phyloP scores from a whole-genome alignment of 2,329 filamentous ascomycete species.

The Alternaria triticina region DNA sequence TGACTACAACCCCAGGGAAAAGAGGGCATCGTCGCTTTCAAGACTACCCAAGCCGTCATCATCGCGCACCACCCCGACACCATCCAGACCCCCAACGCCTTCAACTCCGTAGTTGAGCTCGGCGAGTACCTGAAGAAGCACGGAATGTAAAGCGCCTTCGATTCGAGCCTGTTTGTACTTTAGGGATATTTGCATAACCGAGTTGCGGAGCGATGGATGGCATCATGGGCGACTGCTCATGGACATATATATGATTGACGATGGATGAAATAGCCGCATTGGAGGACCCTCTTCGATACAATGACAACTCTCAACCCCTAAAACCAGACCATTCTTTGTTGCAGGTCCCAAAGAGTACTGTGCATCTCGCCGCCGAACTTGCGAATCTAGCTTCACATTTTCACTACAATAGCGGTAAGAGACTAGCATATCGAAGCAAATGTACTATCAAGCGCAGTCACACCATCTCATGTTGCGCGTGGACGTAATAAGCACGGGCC shows the following conservation, averaged over 20 bases:
- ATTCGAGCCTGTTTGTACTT: slow-evolving; percentile 39
- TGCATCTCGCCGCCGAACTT: neutral
- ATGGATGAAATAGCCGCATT: slow-evolving; percentile 15
- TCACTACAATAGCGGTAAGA: neutral
- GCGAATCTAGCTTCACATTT: neutral
- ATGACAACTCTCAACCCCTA: slow-evolving; percentile 17
- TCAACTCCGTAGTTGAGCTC: slow-evolving; percentile 79
- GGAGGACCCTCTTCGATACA: slow-evolving; percentile 14
- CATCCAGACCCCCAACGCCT: slow-evolving; percentile 75
- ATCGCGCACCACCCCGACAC: slow-evolving; percentile 83
- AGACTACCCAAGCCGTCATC: slow-evolving; percentile 88
- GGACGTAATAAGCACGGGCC: neutral
- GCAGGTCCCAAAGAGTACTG: neutral
- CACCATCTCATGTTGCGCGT: neutral
- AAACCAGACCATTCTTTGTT: neutral
- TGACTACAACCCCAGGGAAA: slow-evolving; percentile 65
- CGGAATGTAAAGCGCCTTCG: slow-evolving; percentile 67
- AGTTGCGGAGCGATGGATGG: slow-evolving; percentile 10
- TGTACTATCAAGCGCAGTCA: neutral
- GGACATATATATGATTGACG: slow-evolving; percentile 17
- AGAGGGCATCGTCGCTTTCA: slow-evolving; percentile 80
- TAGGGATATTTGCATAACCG: slow-evolving; percentile 47
- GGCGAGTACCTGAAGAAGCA: slow-evolving; percentile 84
- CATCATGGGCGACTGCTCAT: slow-evolving; percentile 8
- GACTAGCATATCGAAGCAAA: neutral